Evolutionary conservation across 1,139 yeast species (phyloP), one percentile per base, ranked within the genome.

Genomic region (Suhomyces choctaworum): DNA sequence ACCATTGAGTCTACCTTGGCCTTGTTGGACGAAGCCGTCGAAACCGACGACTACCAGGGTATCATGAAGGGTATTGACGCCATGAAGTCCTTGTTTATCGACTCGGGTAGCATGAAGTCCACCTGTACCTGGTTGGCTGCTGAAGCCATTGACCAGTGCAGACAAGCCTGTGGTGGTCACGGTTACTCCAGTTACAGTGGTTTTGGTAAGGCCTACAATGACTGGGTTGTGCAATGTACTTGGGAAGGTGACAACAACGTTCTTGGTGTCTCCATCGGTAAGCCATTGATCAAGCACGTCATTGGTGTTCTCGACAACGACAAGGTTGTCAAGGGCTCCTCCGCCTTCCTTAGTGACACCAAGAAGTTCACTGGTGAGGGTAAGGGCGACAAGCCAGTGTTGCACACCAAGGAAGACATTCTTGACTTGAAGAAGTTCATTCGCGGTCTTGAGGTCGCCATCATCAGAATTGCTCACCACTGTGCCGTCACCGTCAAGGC

Each of bases 231-330:
- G 28, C 75, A 69, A 54, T 70, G 76, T 59, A 70, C 76, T 38
- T 70, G 76, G 76, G 76, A 70, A 60, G 76, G 76, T 60, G 76
- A 70, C 56, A 70, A 70, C 59, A 70, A 67, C 38, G 71, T 70
- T 35, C 65, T 70, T 56, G 73, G 66, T 42, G 58, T 69, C 58
- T 64, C 70, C 28, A 66, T 65, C 45, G 75, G 76, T 52, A 70
- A 67, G 57, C 72, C 73, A 44, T 51, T 70, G 45, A 63, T 70
- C 36, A 67, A 66, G 54, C 60, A 64, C 34, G 55, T 59, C 29
- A 48, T 54, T 27, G 48, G 52, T 22, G 63, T 66, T 33, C 52
- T 65, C 30, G 58, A 60, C 14, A 50, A 57, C 31, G 66, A 56
- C 40, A 65, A 64, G 51, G 50, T 54, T 39, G 64, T 64, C 33